Conservation (phyloP, 2,329 filamentous ascomycete species). For the Monosporascus sp. region DNA sequence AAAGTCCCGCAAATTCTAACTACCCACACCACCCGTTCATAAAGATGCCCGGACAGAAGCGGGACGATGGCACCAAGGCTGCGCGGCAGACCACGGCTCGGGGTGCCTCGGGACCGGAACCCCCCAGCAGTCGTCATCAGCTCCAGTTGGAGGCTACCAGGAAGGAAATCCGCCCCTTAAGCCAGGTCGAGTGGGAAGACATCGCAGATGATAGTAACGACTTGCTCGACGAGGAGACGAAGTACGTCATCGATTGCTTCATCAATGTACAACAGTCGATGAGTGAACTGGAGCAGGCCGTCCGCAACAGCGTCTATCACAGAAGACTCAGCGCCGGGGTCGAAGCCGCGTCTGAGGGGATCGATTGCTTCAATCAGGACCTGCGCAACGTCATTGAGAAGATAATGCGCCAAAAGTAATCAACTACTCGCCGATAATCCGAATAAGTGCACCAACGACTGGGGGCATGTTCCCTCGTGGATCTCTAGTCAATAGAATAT, state of each 20-base stretch:
- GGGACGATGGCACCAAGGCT: background rate
- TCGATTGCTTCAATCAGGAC: background rate
- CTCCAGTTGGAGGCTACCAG: background rate
- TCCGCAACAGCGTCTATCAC: background rate
- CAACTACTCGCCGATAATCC: no score
- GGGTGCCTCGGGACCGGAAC: background rate
- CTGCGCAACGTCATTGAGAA: background rate
- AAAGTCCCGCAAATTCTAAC: background rate
- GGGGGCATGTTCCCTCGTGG: no score
- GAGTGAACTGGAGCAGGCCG: background rate
- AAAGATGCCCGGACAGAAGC: background rate
- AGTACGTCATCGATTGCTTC: background rate
- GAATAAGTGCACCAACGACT: no score
- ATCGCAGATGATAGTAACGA: background rate
- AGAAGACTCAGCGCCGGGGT: background rate
- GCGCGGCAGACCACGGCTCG: background rate
- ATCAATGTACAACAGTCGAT: background rate
- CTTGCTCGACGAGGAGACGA: background rate
- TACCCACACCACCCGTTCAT: slow-evolving; percentile 8
- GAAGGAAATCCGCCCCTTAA: background rate
- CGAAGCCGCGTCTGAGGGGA: background rate
- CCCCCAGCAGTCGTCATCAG: background rate
- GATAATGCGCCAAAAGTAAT: no score
- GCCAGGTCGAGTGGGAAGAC: background rate
- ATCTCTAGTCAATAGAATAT: no score